Percentiles rank a stretch among this genome's conserved stretches.
Evolutionary conservation across 2,329 filamentous ascomycete genomes (phyloP).

Genomic region (Ophioceras dolichostomum): DNA sequence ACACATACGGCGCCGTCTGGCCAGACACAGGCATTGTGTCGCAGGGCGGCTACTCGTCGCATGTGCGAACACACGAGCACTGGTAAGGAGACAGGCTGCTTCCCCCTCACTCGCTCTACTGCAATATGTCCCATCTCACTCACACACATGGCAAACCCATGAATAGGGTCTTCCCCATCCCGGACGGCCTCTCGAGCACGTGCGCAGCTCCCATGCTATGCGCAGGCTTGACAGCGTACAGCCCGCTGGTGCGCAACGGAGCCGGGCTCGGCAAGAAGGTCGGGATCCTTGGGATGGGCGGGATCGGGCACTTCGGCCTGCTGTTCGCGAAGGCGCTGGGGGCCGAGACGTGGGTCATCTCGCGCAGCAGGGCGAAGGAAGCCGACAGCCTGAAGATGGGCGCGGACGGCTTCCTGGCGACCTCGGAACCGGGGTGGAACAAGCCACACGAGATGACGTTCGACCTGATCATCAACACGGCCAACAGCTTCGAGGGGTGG

Average conservation of each 20-base stretch:
- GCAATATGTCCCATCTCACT: too few species aligned
- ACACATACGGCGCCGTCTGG: conserved; percentile 47
- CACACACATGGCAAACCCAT: neutral
- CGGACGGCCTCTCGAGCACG: conserved; percentile 50
- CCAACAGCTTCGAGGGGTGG: conserved; percentile 56
- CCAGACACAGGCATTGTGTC: conserved; percentile 37
- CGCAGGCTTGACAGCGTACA: conserved; percentile 71
- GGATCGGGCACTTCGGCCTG: conserved; percentile 59
- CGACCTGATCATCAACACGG: conserved; percentile 66
- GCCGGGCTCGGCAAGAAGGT: conserved; percentile 69
- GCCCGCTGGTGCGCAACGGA: conserved; percentile 64
- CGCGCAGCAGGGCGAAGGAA: conserved; percentile 46
- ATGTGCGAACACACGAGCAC: conserved; percentile 52
- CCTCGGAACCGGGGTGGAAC: conserved; percentile 44
- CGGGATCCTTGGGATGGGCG: conserved; percentile 60
- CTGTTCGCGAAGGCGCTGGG: conserved; percentile 58
- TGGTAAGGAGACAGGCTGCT: conserved; percentile 27
- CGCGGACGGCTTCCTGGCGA: conserved; percentile 47
- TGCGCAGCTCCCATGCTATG: conserved; percentile 73
- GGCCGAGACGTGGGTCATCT: conserved; percentile 50
- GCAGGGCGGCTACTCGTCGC: conserved; percentile 40
- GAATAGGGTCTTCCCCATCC: conserved; percentile 57
- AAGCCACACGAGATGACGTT: conserved; percentile 49
- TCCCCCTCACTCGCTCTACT: neutral
- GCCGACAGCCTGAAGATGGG: conserved; percentile 46